These are phyloP conservation scores for Discostella stelligeroides DNA, from an alignment of 108 stramenopile genomes.

Conservation along the genomic window DNA sequence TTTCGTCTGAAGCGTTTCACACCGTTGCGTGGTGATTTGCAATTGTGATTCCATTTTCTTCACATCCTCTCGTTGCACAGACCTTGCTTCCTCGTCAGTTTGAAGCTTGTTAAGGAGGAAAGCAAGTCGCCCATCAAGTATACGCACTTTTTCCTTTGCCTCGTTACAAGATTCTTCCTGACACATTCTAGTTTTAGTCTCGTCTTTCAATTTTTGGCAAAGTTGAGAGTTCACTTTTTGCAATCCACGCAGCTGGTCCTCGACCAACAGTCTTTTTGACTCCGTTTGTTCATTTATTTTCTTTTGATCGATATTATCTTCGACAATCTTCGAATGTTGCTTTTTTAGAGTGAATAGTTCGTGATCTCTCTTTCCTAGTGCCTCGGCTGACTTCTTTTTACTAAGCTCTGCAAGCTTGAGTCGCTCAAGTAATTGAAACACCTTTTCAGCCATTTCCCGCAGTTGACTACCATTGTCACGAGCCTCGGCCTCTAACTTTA, in stretches of 20 bases:
- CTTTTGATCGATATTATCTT: slow-evolving; percentile 72
- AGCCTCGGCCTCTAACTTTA: slow-evolving; percentile 85
- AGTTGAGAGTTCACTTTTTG: slow-evolving; percentile 82
- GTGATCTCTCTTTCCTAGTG: slow-evolving; percentile 74
- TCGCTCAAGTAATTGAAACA: slow-evolving; percentile 85
- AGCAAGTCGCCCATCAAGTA: slow-evolving; percentile 67
- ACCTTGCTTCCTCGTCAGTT: slow-evolving; percentile 72
- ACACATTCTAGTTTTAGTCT: slow-evolving; percentile 62
- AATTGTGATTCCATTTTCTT: slow-evolving; percentile 76
- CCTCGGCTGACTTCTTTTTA: slow-evolving; percentile 84
- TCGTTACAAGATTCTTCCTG: slow-evolving; percentile 69
- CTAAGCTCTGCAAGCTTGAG: slow-evolving; percentile 86
- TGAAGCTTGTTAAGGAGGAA: slow-evolving; percentile 84
- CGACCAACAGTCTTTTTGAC: slow-evolving; percentile 59
- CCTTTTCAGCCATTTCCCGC: slow-evolving; percentile 88
- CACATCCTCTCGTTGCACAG: slow-evolving; percentile 66
- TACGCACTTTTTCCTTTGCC: slow-evolving; percentile 73
- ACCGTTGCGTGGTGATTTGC: slow-evolving; percentile 47
- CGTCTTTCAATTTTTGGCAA: slow-evolving; percentile 64
- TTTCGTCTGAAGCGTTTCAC: slow-evolving; percentile 62
- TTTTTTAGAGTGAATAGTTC: slow-evolving; percentile 74
- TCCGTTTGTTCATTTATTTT: slow-evolving; percentile 73
- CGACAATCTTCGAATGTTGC: slow-evolving; percentile 67
- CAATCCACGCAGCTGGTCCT: slow-evolving; percentile 73
- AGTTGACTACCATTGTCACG: slow-evolving; percentile 79